A percentile compares a stretch with the other conserved stretches of the same genome.
phyloP scores from a whole-genome alignment of 345 rosid genomes.

The Odontarrhena argentea region DNA sequence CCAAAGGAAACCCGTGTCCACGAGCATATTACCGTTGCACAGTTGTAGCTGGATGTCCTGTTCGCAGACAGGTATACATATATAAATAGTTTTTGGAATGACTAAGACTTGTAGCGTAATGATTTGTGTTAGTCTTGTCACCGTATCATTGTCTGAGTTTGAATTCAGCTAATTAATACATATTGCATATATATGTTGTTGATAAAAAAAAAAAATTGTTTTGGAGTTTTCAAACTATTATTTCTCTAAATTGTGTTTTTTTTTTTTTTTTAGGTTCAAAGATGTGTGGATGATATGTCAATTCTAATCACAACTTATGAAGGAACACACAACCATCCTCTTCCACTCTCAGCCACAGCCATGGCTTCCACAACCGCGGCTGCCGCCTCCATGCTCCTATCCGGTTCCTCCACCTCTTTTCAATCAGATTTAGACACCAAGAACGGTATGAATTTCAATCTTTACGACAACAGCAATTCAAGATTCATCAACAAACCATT shows the following conservation, averaged over 20 bases:
- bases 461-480: slow-evolving; percentile 44
- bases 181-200: no score
- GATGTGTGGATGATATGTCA: slow-evolving; percentile 64
- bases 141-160: no score
- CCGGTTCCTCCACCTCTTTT: slow-evolving; percentile 54
- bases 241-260: neutral
- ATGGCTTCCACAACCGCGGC: slow-evolving; percentile 78
- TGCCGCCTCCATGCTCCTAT: slow-evolving; percentile 65
- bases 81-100: neutral
- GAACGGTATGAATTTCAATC: slow-evolving; percentile 7
- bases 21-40: slow-evolving; percentile 83
- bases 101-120: no score
- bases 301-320: slow-evolving; percentile 68
- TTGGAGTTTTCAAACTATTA: neutral
- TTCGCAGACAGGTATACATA: slow-evolving; percentile 59
- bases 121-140: no score
- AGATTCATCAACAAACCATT: slow-evolving; percentile 40
- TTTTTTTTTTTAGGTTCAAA: slow-evolving; percentile 56
- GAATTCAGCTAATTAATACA: no score
- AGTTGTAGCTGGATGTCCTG: slow-evolving; percentile 64
- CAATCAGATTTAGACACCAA: slow-evolving; percentile 1
- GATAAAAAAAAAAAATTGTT: no score
- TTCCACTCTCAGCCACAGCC: slow-evolving; percentile 62
- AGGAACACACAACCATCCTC: slow-evolving; percentile 69
- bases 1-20: slow-evolving; percentile 83